A percentile compares a stretch with the other conserved stretches of the same genome.
Conservation (phyloP, 805 yeast genomes). For the Wickerhamomyces silvicola region DNA sequence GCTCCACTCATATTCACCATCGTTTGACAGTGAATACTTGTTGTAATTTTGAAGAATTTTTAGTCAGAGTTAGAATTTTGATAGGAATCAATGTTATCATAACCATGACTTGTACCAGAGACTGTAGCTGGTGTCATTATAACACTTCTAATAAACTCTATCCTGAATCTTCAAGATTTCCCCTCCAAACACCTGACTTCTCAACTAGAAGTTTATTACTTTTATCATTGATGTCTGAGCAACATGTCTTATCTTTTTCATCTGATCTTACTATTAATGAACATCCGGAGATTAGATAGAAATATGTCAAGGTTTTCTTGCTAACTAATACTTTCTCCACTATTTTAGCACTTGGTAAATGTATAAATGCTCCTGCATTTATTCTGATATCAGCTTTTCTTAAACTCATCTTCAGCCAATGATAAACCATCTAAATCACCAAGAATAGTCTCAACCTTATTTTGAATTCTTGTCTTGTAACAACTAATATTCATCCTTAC, state of each 20-base stretch:
- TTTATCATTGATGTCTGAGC: conserved; percentile 7
- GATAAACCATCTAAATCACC: conserved; percentile 20
- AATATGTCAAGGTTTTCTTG: conserved; percentile 20
- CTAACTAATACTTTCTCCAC: conserved; percentile 20
- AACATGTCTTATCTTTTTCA: conserved; percentile 1
- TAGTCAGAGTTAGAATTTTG: conserved; percentile 27
- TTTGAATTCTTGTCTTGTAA: conserved; percentile 9
- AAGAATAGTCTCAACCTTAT: conserved; percentile 18
- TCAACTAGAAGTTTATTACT: too few relatives aligned
- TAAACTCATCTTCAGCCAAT: conserved; percentile 16
- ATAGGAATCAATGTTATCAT: conserved; percentile 22
- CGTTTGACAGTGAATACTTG: conserved; percentile 23
- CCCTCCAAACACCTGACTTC: too few relatives aligned
- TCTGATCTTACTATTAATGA: conserved; percentile 2
- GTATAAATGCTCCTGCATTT: conserved; percentile 28
- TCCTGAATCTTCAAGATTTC: conserved; percentile 24
- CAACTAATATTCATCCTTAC: conserved; percentile 16
- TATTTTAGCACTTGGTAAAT: conserved; percentile 20
- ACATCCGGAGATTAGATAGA: conserved; percentile 32
- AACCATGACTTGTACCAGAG: conserved; percentile 29
- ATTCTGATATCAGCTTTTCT: conserved; percentile 24
- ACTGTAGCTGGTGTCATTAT: conserved; percentile 30
- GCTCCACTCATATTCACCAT: conserved; percentile 30
- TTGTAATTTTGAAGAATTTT: conserved; percentile 14
- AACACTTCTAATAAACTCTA: conserved; percentile 22